phyloP scores from a whole-genome alignment of 1,139 yeast species.

The Candida sanyaensis region DNA sequence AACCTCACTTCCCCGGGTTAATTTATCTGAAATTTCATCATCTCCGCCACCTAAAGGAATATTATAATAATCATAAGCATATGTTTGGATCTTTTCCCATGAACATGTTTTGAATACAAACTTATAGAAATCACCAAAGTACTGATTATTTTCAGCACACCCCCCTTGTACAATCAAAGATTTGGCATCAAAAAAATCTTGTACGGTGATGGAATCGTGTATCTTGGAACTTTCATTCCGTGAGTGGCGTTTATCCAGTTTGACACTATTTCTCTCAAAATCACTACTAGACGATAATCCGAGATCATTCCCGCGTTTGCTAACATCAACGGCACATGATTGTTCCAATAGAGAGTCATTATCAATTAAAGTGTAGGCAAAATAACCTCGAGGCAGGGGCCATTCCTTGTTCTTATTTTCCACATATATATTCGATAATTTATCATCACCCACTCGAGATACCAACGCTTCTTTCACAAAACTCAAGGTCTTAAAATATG shows the following conservation, averaged over 20 bases:
- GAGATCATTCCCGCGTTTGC: slow-evolving; percentile 1
- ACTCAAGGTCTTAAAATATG: slow-evolving; percentile 7
- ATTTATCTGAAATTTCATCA: slow-evolving; percentile 27
- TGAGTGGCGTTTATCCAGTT: background rate
- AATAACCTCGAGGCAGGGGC: slow-evolving; percentile 46
- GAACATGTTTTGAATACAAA: slow-evolving; percentile 35
- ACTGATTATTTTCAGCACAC: slow-evolving; percentile 29
- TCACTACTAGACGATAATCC: background rate
- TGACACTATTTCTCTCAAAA: background rate
- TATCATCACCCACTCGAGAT: slow-evolving; percentile 13
- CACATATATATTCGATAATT: slow-evolving; percentile 11
- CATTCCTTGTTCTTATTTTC: slow-evolving; percentile 19
- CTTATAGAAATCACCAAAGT: slow-evolving; percentile 36
- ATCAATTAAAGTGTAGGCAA: slow-evolving; percentile 37
- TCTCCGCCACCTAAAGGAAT: slow-evolving; percentile 26
- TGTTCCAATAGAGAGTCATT: slow-evolving; percentile 18
- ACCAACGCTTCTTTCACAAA: slow-evolving; percentile 28
- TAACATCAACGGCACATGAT: slow-evolving; percentile 18
- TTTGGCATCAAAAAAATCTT: slow-evolving; percentile 27
- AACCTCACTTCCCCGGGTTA: slow-evolving; percentile 26
- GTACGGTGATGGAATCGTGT: slow-evolving; percentile 14
- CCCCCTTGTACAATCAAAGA: slow-evolving; percentile 47
- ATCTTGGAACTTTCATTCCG: too few relatives aligned
- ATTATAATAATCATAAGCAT: slow-evolving; percentile 39
- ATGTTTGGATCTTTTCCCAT: slow-evolving; percentile 39